These are phyloP conservation scores for Annulohypoxylon maeteangense DNA, from an alignment of 495 filamentous ascomycete species.

Conservation along the genomic window DNA sequence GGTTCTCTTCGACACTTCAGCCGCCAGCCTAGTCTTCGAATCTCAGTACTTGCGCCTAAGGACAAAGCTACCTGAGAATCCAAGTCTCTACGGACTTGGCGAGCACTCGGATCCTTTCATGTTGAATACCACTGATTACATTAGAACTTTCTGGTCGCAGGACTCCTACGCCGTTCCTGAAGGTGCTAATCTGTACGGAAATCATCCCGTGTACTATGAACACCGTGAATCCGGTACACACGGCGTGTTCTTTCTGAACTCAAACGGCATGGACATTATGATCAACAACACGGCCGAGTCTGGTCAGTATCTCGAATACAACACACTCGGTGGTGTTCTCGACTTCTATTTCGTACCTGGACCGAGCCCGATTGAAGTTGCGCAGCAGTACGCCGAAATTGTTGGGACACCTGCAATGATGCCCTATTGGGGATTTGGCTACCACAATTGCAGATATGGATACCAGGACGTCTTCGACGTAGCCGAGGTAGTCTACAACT, in stretches of 20 bases:
- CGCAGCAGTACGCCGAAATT: conserved; percentile 77
- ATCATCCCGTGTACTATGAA: conserved; percentile 87
- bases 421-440: conserved; percentile 87
- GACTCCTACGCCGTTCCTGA: conserved; percentile 69
- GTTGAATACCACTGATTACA: conserved; percentile 78
- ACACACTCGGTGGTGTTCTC: conserved; percentile 80
- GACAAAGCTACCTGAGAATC: conserved; percentile 71
- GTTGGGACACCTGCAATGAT: conserved; percentile 78
- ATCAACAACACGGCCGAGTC: conserved; percentile 71
- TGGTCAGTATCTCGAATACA: conserved; percentile 85
- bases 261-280: conserved; percentile 89
- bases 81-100: conserved; percentile 79
- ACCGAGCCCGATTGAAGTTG: conserved; percentile 74
- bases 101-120: conserved; percentile 79
- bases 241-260: conserved; percentile 84
- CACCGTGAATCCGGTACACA: conserved; percentile 77
- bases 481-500: conserved; percentile 83
- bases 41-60: conserved; percentile 77
- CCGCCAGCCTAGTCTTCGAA: conserved; percentile 77
- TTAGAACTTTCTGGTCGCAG: conserved; percentile 82
- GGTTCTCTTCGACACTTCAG: conserved; percentile 82
- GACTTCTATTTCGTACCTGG: conserved; percentile 89
- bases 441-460: conserved; percentile 84
- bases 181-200: conserved; percentile 80
- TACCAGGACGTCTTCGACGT: conserved; percentile 79